These are phyloP conservation scores for Yamadazyma atmosphaerica DNA, from an alignment of 1,139 yeast genomes.

Conservation along the genomic window DNA sequence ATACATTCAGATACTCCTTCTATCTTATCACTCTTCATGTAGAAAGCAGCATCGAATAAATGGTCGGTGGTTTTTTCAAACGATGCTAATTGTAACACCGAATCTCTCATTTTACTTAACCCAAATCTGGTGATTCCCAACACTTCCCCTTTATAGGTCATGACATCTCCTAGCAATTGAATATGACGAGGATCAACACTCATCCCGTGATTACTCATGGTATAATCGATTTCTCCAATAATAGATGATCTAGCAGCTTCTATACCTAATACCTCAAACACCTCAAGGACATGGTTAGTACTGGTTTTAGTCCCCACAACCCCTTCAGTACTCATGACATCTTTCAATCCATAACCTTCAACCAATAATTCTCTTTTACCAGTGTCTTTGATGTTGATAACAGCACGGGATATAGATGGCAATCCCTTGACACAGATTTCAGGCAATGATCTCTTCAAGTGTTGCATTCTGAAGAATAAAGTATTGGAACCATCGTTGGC, in stretches of 20 bases:
- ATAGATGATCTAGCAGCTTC: conserved; percentile 97
- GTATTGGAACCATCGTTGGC: conserved; percentile 48
- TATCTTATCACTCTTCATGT: conserved; percentile 91
- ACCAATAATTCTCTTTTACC: conserved; percentile 87
- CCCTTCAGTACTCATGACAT: conserved; percentile 98
- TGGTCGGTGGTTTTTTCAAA: conserved; percentile 99
- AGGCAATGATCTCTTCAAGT: conserved; percentile 81
- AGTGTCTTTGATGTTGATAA: conserved; percentile 87
- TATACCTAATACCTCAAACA: conserved; percentile 86
- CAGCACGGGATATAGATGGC: conserved; percentile 90
- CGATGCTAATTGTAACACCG: conserved; percentile 93
- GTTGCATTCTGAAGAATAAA: conserved; percentile 86
- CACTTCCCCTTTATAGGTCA: conserved; percentile 98
- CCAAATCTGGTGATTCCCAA: conserved; percentile 98
- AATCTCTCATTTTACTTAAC: conserved; percentile 96
- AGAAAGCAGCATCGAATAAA: conserved; percentile 96
- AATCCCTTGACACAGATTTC: conserved; percentile 90
- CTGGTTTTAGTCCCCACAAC: conserved; percentile 83
- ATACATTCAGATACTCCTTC: conserved; percentile 99
- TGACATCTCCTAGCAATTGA: conserved; percentile 94
- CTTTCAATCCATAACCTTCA: conserved; percentile 95
- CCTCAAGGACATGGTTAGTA: conserved; percentile 92
- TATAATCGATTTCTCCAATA: conserved; percentile 91
- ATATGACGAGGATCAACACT: conserved; percentile 99
- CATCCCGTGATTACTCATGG: conserved; percentile 99